These are phyloP conservation scores for Aspergillus funiculosus DNA, from an alignment of 495 filamentous ascomycete species.

Conservation along the genomic window DNA sequence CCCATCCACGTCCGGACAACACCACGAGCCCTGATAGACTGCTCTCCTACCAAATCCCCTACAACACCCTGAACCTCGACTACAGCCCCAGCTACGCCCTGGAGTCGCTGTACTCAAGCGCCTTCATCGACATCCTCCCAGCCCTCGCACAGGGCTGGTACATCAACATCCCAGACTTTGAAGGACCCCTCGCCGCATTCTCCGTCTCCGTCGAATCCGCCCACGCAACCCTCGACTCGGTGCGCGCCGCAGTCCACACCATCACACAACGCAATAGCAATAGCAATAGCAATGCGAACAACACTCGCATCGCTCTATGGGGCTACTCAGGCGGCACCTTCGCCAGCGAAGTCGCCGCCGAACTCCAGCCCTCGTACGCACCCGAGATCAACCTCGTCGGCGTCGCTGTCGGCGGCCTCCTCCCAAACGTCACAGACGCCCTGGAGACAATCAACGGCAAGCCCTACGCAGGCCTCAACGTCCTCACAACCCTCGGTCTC, in stretches of 20 bases:
- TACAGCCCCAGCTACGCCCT: too few species aligned
- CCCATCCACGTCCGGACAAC: slow-evolving; percentile 24
- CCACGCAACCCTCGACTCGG: slow-evolving; percentile 25
- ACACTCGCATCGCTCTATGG: slow-evolving; percentile 36
- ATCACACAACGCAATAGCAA: slow-evolving; percentile 35
- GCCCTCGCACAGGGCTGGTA: too few species aligned
- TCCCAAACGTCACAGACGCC: too few species aligned
- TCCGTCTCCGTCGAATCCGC: too few species aligned
- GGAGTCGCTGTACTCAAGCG: too few species aligned
- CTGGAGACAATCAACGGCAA: too few species aligned
- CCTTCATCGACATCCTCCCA: too few species aligned
- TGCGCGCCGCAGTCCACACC: slow-evolving; percentile 44
- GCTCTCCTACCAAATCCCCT: slow-evolving; percentile 41
- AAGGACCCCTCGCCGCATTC: too few species aligned
- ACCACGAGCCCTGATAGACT: too few species aligned
- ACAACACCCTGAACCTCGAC: slow-evolving; percentile 38
- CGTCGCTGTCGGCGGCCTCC: slow-evolving; percentile 46
- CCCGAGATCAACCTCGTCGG: slow-evolving; percentile 45
- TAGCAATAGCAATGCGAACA: slow-evolving; percentile 14
- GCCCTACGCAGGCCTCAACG: too few species aligned
- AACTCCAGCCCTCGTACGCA: slow-evolving; percentile 44
- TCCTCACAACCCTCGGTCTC: too few species aligned
- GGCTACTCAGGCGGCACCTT: slow-evolving; percentile 50
- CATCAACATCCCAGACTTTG: too few species aligned
- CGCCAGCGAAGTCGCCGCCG: slow-evolving; percentile 44